Conservation (phyloP, 1,284 basidiomycete genomes). For the Schizopora paradoxa region DNA sequence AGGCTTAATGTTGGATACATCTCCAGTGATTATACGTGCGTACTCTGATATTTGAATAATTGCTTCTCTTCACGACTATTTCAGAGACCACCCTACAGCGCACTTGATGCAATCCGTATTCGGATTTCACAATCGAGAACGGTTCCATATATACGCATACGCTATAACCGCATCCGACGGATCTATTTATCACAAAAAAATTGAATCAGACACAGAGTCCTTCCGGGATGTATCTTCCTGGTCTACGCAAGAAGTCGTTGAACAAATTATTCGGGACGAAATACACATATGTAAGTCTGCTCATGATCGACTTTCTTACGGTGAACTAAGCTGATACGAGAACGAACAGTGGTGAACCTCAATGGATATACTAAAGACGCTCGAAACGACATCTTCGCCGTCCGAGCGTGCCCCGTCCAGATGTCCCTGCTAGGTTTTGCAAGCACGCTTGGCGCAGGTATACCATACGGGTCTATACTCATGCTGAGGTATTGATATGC, state of each 20-base stretch:
- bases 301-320: neutral
- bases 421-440: slow-evolving; percentile 57
- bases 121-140: slow-evolving; percentile 41
- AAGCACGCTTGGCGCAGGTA: slow-evolving; percentile 48
- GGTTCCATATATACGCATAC: slow-evolving; percentile 49
- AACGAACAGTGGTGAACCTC: slow-evolving; percentile 42
- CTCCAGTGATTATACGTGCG: slow-evolving; percentile 51
- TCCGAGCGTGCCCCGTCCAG: slow-evolving; percentile 52
- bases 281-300: slow-evolving; percentile 45
- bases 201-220: slow-evolving; percentile 42
- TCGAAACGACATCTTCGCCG: slow-evolving; percentile 58
- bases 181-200: slow-evolving; percentile 46
- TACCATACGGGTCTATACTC: slow-evolving; percentile 6
- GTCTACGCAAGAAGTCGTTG: slow-evolving; percentile 38
- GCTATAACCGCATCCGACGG: slow-evolving; percentile 51
- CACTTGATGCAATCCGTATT: slow-evolving; percentile 63
- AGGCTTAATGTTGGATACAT: slow-evolving; percentile 55
- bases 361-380: slow-evolving; percentile 67
- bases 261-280: slow-evolving; percentile 42
- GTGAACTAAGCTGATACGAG: slow-evolving; percentile 5
- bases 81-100: slow-evolving; percentile 54
- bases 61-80: slow-evolving; percentile 3
- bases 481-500: neutral
- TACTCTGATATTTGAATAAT: slow-evolving; percentile 6
- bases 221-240: slow-evolving; percentile 49